phyloP scores from a whole-genome alignment of 2,329 filamentous ascomycete genomes.

The Plectosphaerella sp. region DNA sequence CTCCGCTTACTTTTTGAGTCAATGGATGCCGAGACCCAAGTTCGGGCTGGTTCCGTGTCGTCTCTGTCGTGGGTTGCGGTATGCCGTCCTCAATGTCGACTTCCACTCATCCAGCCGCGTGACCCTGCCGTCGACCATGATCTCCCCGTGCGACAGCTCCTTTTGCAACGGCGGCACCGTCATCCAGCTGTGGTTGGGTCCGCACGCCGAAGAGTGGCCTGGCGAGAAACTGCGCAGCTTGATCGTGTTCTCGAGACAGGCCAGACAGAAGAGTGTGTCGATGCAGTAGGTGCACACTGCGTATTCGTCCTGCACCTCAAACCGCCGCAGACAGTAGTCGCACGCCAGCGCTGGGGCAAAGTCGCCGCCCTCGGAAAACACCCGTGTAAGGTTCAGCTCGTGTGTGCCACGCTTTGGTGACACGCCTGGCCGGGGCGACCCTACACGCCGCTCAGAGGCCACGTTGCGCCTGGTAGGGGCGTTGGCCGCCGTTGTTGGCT shows the following conservation, averaged over 20 bases:
- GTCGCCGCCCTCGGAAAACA: conserved; percentile 6
- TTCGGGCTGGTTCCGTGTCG: neutral
- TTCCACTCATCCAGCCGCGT: conserved; percentile 31
- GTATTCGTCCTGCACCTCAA: conserved; percentile 24
- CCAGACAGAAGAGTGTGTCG: conserved; percentile 29
- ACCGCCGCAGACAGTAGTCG: conserved; percentile 31
- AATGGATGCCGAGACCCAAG: neutral
- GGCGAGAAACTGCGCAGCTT: conserved; percentile 19
- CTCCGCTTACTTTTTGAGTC: neutral
- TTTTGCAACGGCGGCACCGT: conserved; percentile 28
- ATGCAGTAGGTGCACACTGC: conserved; percentile 32
- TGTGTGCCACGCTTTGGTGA: conserved; percentile 7
- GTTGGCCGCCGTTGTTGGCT: conserved; percentile 20
- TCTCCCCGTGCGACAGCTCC: conserved; percentile 31
- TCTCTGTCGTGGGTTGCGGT: neutral
- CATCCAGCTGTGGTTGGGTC: conserved; percentile 31
- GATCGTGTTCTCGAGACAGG: conserved; percentile 25
- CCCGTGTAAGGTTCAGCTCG: conserved; percentile 17
- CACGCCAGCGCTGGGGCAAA: conserved; percentile 18
- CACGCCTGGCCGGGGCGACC: conserved; percentile 8
- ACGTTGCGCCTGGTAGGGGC: conserved; percentile 15
- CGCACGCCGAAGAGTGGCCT: conserved; percentile 20
- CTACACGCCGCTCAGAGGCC: conserved; percentile 10
- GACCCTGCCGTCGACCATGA: conserved; percentile 27
- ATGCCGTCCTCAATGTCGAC: conserved; percentile 22